Percentiles rank a stretch among this genome's conserved stretches.
Conservation (phyloP, 129 eudicot genomes). For the Glebionis coronaria region DNA sequence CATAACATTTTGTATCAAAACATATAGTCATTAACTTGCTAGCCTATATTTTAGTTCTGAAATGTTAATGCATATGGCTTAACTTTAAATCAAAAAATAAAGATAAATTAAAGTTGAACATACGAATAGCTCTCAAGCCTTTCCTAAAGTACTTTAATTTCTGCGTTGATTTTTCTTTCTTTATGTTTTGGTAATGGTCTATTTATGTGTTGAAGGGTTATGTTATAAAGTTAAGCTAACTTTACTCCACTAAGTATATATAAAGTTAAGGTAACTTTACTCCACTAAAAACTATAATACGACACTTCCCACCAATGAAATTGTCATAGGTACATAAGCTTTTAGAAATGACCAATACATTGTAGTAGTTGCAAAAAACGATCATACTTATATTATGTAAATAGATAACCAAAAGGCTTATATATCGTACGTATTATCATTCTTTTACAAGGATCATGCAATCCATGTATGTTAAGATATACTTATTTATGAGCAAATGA, state of each 20-base stretch:
- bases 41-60: not conserved
- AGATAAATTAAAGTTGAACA: constrained; percentile 11
- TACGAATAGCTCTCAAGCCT: constrained; percentile 9
- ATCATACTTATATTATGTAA: not conserved
- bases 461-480: too few species aligned
- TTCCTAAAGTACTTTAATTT: constrained; percentile 20
- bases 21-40: too few species aligned
- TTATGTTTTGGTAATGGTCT: not conserved
- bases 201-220: constrained; percentile 19
- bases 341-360: not conserved
- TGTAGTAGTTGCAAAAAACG: not conserved
- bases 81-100: not conserved
- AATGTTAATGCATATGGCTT: constrained; percentile 1
- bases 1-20: too few species aligned
- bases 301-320: constrained; percentile 5
- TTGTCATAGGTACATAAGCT: constrained; percentile 8
- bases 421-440: too few species aligned
- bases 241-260: not conserved
- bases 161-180: not conserved
- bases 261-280: constrained; percentile 26
- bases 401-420: too few species aligned
- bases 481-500: too few species aligned
- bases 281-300: constrained; percentile 11
- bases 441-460: too few species aligned
- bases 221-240: constrained; percentile 18